A percentile compares a stretch with the other conserved stretches of the same genome.
Conservation (phyloP, 441 rosid genomes). For the Gossypium schwendimanii region DNA sequence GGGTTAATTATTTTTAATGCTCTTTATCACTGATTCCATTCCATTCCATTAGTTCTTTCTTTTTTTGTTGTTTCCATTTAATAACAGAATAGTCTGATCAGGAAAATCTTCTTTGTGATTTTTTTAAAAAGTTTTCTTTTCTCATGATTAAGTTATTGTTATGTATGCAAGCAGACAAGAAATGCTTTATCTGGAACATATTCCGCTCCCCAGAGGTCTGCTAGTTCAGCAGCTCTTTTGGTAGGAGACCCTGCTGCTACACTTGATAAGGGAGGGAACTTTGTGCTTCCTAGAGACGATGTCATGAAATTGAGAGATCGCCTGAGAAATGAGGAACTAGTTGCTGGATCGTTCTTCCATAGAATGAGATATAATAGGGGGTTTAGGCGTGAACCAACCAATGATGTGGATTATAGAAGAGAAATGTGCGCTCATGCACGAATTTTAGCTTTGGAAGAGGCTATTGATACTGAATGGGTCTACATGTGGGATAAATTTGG, state of each 20-base stretch:
- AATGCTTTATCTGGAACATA: constrained; percentile 98
- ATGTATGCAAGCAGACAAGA: constrained; percentile 69
- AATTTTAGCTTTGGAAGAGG: constrained; percentile 97
- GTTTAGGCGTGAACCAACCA: constrained; percentile 51
- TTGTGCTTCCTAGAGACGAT: constrained; percentile 98
- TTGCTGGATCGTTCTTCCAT: constrained; percentile 69
- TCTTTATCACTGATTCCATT: not conserved
- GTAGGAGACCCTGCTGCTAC: constrained; percentile 95
- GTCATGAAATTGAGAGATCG: constrained; percentile 98
- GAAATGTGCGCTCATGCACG: constrained; percentile 99
- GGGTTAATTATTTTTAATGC: not conserved
- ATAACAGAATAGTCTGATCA: not conserved
- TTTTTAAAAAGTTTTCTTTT: not conserved
- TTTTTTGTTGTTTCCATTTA: not conserved
- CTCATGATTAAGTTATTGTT: not conserved
- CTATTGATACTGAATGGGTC: constrained; percentile 99
- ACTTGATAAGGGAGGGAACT: constrained; percentile 97
- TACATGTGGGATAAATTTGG: constrained; percentile 99
- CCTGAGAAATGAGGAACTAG: constrained; percentile 86
- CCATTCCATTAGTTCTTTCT: not conserved
- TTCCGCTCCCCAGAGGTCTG: constrained; percentile 99
- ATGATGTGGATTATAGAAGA: constrained; percentile 79
- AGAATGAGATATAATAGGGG: constrained; percentile 54
- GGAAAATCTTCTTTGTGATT: not conserved
- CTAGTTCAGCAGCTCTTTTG: constrained; percentile 98